These are phyloP conservation scores for Tolypocladium ovalisporum DNA, from an alignment of 2,329 filamentous ascomycete species.

Conservation along the genomic window DNA sequence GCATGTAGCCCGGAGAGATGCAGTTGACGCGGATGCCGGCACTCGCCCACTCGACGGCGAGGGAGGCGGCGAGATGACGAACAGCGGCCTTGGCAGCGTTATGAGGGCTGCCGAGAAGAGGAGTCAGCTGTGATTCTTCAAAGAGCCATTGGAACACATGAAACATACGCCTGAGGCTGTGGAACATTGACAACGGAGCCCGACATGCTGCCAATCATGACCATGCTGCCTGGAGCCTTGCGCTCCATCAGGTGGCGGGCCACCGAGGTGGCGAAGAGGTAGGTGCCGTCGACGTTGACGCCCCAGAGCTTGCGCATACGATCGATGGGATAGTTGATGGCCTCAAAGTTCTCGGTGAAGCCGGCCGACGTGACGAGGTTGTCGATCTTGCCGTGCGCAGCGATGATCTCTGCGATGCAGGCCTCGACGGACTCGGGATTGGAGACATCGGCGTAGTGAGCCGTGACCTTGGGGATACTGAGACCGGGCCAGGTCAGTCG, in stretches of 20 bases:
- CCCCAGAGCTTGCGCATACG: conserved; percentile 89
- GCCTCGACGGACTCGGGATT: conserved; percentile 66
- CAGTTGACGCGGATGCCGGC: conserved; percentile 87
- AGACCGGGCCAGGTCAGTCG: neutral
- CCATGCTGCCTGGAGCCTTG: conserved; percentile 70
- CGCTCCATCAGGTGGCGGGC: conserved; percentile 83
- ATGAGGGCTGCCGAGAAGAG: conserved; percentile 51
- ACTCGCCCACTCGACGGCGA: conserved; percentile 90
- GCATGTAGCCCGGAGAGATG: conserved; percentile 93
- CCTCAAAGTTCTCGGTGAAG: conserved; percentile 93
- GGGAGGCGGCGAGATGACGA: conserved; percentile 72
- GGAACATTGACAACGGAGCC: conserved; percentile 90
- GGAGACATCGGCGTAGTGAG: conserved; percentile 82
- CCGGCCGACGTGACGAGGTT: conserved; percentile 92
- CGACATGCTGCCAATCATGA: conserved; percentile 94
- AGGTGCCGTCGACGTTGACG: conserved; percentile 88
- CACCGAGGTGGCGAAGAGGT: conserved; percentile 73
- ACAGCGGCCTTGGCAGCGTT: conserved; percentile 91
- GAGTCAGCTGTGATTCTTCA: neutral
- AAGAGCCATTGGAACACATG: neutral
- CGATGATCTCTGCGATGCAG: conserved; percentile 51
- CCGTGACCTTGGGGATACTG: conserved; percentile 71
- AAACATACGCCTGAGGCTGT: conserved; percentile 66
- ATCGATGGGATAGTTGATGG: conserved; percentile 81
- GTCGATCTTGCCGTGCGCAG: conserved; percentile 69